These are phyloP conservation scores for Trichoderma asperelloides DNA, from an alignment of 495 filamentous ascomycete species.

Conservation along the genomic window DNA sequence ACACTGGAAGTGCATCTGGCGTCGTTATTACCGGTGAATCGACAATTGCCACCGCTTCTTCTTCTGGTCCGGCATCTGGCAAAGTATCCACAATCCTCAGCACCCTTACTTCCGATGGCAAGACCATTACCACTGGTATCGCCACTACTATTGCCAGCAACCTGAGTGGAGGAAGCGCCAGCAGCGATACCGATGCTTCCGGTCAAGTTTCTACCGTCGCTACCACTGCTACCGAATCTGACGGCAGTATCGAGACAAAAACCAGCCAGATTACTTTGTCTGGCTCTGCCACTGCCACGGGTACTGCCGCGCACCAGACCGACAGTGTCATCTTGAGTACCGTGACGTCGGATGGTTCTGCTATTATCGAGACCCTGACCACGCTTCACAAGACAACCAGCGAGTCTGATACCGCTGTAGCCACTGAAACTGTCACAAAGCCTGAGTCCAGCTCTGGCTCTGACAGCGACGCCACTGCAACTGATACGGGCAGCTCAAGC, in stretches of 20 bases:
- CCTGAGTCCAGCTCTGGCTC: neutral
- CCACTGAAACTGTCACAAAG: neutral
- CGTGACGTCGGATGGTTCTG: neutral
- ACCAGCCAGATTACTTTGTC: conserved; percentile 20
- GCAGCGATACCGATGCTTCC: neutral
- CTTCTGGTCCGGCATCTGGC: conserved; percentile 10
- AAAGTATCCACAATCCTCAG: conserved; percentile 11
- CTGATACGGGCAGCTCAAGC: neutral
- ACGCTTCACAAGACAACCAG: neutral
- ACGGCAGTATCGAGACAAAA: conserved; percentile 12
- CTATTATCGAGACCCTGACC: neutral
- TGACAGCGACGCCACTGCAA: neutral
- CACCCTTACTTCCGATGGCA: conserved; percentile 19
- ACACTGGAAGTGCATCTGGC: conserved; percentile 8
- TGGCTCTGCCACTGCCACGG: conserved; percentile 18
- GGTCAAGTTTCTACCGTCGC: conserved; percentile 13
- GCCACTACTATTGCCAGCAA: conserved; percentile 18
- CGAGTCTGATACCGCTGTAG: neutral
- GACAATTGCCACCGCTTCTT: neutral
- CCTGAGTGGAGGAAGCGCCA: neutral
- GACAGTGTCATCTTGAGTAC: neutral
- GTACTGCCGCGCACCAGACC: conserved; percentile 17
- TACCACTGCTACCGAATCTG: conserved; percentile 15
- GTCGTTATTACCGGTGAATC: conserved; percentile 14
- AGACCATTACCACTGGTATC: conserved; percentile 18